phyloP scores from a whole-genome alignment of 2,329 filamentous ascomycete genomes.

The Monilinia laxa region DNA sequence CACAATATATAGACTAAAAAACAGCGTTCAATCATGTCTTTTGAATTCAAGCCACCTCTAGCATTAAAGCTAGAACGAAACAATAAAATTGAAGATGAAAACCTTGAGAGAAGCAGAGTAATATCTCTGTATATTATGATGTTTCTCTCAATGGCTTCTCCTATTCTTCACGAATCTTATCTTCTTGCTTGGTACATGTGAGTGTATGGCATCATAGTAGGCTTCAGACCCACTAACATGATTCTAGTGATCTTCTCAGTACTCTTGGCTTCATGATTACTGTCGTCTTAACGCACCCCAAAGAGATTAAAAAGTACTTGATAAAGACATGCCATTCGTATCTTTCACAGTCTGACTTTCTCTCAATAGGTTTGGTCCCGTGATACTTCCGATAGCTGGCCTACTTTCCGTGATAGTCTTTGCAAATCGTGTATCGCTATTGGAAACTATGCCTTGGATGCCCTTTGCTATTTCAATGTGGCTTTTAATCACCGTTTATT shows the following conservation, averaged over 20 bases:
- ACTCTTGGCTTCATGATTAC: constrained; percentile 14
- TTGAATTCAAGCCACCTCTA: not conserved
- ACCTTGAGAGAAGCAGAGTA: not conserved
- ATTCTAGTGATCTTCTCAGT: constrained; percentile 12
- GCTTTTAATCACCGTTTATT: constrained; percentile 26
- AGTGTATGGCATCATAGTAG: not conserved
- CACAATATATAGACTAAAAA: not conserved
- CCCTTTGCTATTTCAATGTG: constrained; percentile 25
- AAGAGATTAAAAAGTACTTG: constrained; percentile 26
- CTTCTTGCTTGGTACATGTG: constrained; percentile 23
- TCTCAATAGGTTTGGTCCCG: constrained; percentile 11
- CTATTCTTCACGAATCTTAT: constrained; percentile 24
- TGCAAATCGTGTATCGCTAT: constrained; percentile 21
- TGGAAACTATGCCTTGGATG: constrained; percentile 25
- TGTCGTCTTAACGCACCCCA: constrained; percentile 21
- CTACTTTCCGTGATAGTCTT: constrained; percentile 9
- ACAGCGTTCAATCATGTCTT: not conserved
- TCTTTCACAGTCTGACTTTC: constrained; percentile 3
- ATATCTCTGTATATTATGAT: constrained; percentile 23
- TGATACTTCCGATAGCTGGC: not conserved
- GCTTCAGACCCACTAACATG: not conserved
- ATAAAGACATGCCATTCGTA: not conserved
- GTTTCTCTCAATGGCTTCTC: constrained; percentile 24
- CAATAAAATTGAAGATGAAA: not conserved
- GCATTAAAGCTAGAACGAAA: not conserved